Conservation (phyloP, 768 basidiomycete species). For the Kwoniella dendrophila region DNA sequence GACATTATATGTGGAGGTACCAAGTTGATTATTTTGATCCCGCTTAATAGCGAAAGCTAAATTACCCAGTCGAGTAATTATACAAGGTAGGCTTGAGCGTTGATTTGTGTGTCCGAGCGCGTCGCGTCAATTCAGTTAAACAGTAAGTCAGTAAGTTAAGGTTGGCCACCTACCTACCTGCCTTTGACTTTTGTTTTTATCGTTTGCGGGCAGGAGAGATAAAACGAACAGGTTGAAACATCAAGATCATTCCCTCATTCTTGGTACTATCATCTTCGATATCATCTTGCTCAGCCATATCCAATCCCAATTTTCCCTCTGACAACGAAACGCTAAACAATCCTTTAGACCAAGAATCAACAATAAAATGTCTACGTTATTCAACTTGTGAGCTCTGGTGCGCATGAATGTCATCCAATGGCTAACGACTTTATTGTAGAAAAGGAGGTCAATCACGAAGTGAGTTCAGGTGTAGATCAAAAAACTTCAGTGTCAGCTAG, state of each 20-base stretch:
- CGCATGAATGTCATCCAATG: conserved; percentile 2
- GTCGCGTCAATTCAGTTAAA: conserved; percentile 16
- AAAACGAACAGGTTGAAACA: too few relatives aligned
- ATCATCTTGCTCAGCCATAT: too few relatives aligned
- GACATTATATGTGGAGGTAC: conserved; percentile 4
- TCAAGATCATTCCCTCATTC: too few relatives aligned
- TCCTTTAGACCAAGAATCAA: not conserved
- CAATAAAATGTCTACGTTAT: conserved; percentile 53
- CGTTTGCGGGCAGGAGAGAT: too few relatives aligned
- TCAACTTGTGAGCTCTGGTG: conserved; percentile 48
- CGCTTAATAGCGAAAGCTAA: not conserved
- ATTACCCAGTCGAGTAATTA: not conserved
- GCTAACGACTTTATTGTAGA: conserved; percentile 12
- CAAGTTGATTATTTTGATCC: not conserved
- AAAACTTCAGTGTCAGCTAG: not conserved
- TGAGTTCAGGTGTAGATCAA: conserved; percentile 17
- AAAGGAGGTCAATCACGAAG: conserved; percentile 43
- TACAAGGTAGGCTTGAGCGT: not conserved
- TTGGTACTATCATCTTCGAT: too few relatives aligned
- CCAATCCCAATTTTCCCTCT: too few relatives aligned
- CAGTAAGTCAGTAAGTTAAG: too few relatives aligned
- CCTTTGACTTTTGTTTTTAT: too few relatives aligned
- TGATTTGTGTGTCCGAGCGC: conserved; percentile 8
- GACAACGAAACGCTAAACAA: not conserved
- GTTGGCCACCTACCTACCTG: too few relatives aligned